These are phyloP conservation scores for Nakazawaea peltata DNA, from an alignment of 805 yeast species.

Conservation along the genomic window DNA sequence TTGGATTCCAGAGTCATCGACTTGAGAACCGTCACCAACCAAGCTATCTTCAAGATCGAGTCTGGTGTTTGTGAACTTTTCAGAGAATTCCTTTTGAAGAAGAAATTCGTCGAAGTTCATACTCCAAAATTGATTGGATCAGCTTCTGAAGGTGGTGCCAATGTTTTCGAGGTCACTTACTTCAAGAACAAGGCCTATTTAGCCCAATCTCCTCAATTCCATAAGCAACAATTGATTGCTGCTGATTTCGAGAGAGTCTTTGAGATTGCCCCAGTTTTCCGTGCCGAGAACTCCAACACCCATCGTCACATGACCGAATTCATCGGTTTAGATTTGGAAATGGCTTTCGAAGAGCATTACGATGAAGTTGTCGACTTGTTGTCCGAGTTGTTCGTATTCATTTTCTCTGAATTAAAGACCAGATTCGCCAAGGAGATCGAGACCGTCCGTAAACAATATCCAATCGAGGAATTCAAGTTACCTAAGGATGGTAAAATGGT, in stretches of 20 bases:
- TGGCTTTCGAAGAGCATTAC: conserved; percentile 97
- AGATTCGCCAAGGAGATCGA: conserved; percentile 83
- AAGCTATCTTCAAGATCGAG: conserved; percentile 92
- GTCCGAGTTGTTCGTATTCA: conserved; percentile 68
- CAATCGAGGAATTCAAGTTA: conserved; percentile 93
- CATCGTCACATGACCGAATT: conserved; percentile 99
- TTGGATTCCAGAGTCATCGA: conserved; percentile 94
- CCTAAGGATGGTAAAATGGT: conserved; percentile 95
- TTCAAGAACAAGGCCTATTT: conserved; percentile 89
- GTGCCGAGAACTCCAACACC: conserved; percentile 98
- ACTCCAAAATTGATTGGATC: conserved; percentile 95
- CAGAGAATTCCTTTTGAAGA: conserved; percentile 71
- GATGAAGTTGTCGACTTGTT: conserved; percentile 72
- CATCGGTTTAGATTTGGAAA: conserved; percentile 94
- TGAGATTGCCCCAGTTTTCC: conserved; percentile 96
- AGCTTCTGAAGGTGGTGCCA: conserved; percentile 97
- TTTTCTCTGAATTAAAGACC: conserved; percentile 73
- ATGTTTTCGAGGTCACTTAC: conserved; percentile 88
- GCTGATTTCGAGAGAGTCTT: conserved; percentile 95
- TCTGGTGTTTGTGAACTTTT: conserved; percentile 83
- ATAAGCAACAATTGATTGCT: conserved; percentile 96
- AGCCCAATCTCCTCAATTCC: conserved; percentile 97
- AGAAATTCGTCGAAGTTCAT: conserved; percentile 83
- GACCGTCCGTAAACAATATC: conserved; percentile 86
- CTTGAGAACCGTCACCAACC: conserved; percentile 93